Evolutionary conservation across 495 filamentous ascomycete species (phyloP).

Genomic region (Podospora pseudopauciseta): DNA sequence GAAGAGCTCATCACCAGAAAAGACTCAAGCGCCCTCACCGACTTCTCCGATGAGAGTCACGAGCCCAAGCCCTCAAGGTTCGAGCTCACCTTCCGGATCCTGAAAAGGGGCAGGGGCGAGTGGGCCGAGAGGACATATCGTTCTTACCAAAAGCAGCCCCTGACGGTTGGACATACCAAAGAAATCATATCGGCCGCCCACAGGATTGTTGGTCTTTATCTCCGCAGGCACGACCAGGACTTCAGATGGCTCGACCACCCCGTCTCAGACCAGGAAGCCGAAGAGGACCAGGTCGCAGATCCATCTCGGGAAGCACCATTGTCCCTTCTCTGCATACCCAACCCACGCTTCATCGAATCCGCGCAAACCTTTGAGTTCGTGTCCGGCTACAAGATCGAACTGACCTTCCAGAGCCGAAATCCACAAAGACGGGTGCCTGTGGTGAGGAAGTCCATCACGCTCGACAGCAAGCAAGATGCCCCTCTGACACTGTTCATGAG

Average conservation of each 20-base stretch:
- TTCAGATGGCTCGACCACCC: conserved; percentile 43
- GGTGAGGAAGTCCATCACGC: conserved; percentile 31
- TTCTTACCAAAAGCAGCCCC: conserved; percentile 45
- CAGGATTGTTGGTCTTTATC: conserved; percentile 44
- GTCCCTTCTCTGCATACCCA: conserved; percentile 39
- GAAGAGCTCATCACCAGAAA: conserved; percentile 47
- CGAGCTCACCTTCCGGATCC: conserved; percentile 43
- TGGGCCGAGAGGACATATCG: conserved; percentile 44
- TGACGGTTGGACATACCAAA: conserved; percentile 37
- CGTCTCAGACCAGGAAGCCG: conserved; percentile 30
- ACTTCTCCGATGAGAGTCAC: conserved; percentile 30
- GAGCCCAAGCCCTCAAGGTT: conserved; percentile 42
- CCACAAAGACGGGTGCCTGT: conserved; percentile 28
- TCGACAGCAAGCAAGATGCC: conserved; percentile 39
- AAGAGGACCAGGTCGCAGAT: conserved; percentile 29
- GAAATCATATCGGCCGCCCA: conserved; percentile 44
- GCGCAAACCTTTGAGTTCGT: conserved; percentile 41
- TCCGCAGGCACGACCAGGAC: conserved; percentile 41
- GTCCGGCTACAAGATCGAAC: conserved; percentile 42
- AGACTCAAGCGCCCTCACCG: conserved; percentile 43
- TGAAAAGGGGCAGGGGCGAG: conserved; percentile 35
- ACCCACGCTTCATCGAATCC: conserved; percentile 40
- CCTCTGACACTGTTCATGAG: conserved; percentile 40
- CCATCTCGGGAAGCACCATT: conserved; percentile 34
- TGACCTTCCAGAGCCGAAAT: conserved; percentile 39